Percentiles rank a stretch among this genome's conserved stretches.
Conservation (phyloP, 2,329 filamentous ascomycete species). For the Xylariaceae sp. region DNA sequence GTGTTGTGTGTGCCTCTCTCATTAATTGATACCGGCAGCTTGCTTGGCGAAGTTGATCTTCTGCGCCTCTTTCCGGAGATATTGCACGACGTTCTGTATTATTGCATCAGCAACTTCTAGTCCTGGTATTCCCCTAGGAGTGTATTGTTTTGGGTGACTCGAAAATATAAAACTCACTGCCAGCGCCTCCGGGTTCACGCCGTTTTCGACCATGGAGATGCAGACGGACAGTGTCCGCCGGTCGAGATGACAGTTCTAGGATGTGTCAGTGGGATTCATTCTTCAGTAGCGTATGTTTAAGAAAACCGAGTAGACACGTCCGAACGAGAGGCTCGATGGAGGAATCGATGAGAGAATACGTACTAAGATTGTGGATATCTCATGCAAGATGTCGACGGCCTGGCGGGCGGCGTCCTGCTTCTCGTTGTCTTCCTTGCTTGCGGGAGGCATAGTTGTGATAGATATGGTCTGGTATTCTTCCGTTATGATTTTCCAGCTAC, state of each 20-base stretch:
- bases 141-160: not conserved
- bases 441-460: slow-evolving; percentile 18
- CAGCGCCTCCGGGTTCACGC: slow-evolving; percentile 90
- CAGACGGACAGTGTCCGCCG: slow-evolving; percentile 88
- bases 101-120: not conserved
- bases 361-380: slow-evolving; percentile 86
- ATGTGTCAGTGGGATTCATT: not conserved
- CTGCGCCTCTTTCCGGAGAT: slow-evolving; percentile 53
- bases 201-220: slow-evolving; percentile 94
- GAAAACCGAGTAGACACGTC: no score
- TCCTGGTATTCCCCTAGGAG: not conserved
- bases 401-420: slow-evolving; percentile 75
- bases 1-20: not conserved
- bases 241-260: slow-evolving; percentile 87
- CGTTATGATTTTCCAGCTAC: not conserved
- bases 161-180: slow-evolving; percentile 57
- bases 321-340: no score
- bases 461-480: not conserved
- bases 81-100: slow-evolving; percentile 53
- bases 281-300: not conserved
- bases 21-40: slow-evolving; percentile 10
- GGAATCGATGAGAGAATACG: slow-evolving; percentile 24
- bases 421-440: slow-evolving; percentile 46
- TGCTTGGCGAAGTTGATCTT: slow-evolving; percentile 39
- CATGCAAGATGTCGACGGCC: slow-evolving; percentile 75